Conservation (phyloP, 2,329 filamentous ascomycete species). For the Fusarium annulatum region DNA sequence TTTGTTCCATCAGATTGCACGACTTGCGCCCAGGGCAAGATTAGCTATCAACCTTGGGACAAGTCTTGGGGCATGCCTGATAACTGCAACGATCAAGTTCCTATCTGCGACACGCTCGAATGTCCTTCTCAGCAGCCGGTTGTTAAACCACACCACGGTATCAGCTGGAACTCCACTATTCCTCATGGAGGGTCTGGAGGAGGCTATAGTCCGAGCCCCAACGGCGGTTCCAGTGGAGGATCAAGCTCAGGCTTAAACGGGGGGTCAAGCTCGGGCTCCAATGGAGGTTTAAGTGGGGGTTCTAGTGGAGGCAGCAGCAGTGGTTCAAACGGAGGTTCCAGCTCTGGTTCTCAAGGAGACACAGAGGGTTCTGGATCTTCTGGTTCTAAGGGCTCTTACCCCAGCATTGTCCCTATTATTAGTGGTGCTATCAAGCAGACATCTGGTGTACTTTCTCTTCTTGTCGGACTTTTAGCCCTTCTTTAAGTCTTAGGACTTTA, state of each 20-base stretch:
- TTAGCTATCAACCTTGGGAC: neutral
- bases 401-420: neutral
- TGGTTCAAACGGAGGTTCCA: neutral
- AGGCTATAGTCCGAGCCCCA: neutral
- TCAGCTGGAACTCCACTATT: neutral
- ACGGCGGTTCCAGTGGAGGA: neutral
- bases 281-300: neutral
- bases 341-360: neutral
- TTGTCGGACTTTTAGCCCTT: neutral
- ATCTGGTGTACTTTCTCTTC: neutral
- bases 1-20: neutral
- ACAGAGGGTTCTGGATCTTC: neutral
- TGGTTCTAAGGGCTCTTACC: neutral
- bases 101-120: neutral
- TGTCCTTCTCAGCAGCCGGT: neutral
- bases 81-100: neutral
- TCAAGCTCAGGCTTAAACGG: neutral
- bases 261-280: neutral
- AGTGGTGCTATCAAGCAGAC: neutral
- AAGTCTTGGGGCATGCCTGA: neutral
- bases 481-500: neutral
- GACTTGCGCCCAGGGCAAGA: neutral
- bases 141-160: neutral
- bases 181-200: neutral
- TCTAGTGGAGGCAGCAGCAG: neutral